Evolutionary conservation across 352 stramenopile species (phyloP).

Genomic region (Pythium vanterpoolii): DNA sequence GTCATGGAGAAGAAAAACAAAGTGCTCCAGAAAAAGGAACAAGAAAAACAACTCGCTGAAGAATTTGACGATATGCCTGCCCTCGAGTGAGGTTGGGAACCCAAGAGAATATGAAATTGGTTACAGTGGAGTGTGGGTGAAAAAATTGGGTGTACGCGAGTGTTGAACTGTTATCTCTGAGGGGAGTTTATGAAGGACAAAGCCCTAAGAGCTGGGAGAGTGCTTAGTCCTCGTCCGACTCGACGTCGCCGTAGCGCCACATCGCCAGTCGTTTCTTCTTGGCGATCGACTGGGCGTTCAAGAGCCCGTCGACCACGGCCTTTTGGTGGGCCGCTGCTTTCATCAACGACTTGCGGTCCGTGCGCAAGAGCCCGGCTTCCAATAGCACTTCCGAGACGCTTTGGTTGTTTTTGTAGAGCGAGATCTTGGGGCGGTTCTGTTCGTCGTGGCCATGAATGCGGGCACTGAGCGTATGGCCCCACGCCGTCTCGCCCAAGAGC

Average conservation of each 20-base stretch:
- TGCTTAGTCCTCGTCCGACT: conserved; percentile 91
- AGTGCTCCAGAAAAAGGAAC: conserved; percentile 61
- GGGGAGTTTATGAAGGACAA: neutral
- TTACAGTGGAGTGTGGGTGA: neutral
- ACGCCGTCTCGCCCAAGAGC: conserved; percentile 88
- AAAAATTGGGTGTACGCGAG: neutral
- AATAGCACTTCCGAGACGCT: conserved; percentile 90
- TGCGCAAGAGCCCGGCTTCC: conserved; percentile 83
- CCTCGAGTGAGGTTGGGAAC: conserved; percentile 45
- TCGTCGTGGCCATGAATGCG: conserved; percentile 71
- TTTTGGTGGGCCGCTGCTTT: conserved; percentile 63
- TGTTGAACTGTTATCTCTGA: conserved; percentile 17
- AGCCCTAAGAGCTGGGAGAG: neutral
- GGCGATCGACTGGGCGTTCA: conserved; percentile 88
- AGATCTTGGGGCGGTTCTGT: conserved; percentile 63
- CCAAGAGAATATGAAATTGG: neutral
- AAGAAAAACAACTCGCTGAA: conserved; percentile 56
- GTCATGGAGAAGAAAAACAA: conserved; percentile 83
- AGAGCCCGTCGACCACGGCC: conserved; percentile 86
- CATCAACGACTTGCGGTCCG: conserved; percentile 81
- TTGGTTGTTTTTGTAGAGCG: conserved; percentile 75
- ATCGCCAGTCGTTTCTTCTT: conserved; percentile 92
- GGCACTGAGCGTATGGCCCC: conserved; percentile 89
- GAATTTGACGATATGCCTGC: conserved; percentile 84
- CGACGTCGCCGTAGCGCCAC: conserved; percentile 97